Conservation (phyloP, 495 filamentous ascomycete genomes). For the Hypoxylon fragiforme region DNA sequence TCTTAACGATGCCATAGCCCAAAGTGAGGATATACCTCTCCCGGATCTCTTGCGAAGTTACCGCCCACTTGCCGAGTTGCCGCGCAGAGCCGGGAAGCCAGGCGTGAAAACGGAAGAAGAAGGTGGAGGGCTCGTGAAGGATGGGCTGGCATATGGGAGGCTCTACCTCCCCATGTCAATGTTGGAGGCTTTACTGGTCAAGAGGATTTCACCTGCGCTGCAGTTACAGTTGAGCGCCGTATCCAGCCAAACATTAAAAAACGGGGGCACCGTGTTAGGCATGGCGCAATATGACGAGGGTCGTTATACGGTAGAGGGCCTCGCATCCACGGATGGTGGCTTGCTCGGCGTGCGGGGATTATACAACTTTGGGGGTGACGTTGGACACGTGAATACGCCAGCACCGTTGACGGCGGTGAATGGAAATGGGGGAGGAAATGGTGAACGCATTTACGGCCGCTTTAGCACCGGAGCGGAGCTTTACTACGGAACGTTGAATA, state of each 20-base stretch:
- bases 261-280: slow-evolving; percentile 75
- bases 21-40: slow-evolving; percentile 51
- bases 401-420: slow-evolving; percentile 14
- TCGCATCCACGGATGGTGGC: slow-evolving; percentile 90
- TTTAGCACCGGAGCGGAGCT: slow-evolving; percentile 88
- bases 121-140: slow-evolving; percentile 34
- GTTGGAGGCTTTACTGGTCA: slow-evolving; percentile 84
- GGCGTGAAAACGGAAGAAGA: slow-evolving; percentile 6
- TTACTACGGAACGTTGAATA: slow-evolving; percentile 92
- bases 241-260: slow-evolving; percentile 71
- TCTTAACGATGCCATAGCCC: slow-evolving; percentile 53
- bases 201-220: slow-evolving; percentile 74
- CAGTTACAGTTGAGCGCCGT: slow-evolving; percentile 83
- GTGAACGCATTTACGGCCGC: slow-evolving; percentile 59
- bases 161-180: slow-evolving; percentile 83
- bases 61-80: slow-evolving; percentile 46
- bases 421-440: slow-evolving; percentile 27
- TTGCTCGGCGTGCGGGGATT: slow-evolving; percentile 84
- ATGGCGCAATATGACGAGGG: slow-evolving; percentile 86
- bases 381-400: slow-evolving; percentile 47
- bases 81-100: slow-evolving; percentile 18
- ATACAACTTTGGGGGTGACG: slow-evolving; percentile 91
- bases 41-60: slow-evolving; percentile 53
- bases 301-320: slow-evolving; percentile 85
- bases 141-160: slow-evolving; percentile 80